phyloP scores from a whole-genome alignment of 1,284 basidiomycete species.

The Sphagnurus paluster region DNA sequence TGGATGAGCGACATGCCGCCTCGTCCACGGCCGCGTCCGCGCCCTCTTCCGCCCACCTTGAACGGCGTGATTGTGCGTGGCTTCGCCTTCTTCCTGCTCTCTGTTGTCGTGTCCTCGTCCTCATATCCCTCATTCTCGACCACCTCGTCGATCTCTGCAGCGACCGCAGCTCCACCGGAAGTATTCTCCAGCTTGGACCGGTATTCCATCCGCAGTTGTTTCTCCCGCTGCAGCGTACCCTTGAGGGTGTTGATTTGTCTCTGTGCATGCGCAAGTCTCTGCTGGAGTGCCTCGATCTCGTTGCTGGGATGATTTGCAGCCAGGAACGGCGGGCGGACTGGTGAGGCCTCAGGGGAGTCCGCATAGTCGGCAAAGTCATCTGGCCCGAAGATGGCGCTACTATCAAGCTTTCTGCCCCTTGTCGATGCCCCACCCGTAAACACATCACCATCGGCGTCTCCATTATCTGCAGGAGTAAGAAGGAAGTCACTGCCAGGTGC shows the following conservation, averaged over 20 bases:
- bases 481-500: constrained; percentile 47
- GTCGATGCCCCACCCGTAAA: constrained; percentile 67
- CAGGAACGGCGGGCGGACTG: constrained; percentile 68
- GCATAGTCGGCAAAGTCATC: constrained; percentile 38
- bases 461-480: constrained; percentile 52
- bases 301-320: constrained; percentile 73
- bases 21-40: constrained; percentile 50
- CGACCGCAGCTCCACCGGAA: constrained; percentile 33
- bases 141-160: constrained; percentile 43
- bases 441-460: constrained; percentile 57
- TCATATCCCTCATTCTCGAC: constrained; percentile 46
- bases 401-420: constrained; percentile 60
- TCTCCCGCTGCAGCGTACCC: constrained; percentile 75
- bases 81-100: constrained; percentile 31
- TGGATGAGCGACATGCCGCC: constrained; percentile 59
- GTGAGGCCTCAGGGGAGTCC: constrained; percentile 62
- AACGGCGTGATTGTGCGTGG: constrained; percentile 35
- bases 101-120: constrained; percentile 33
- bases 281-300: constrained; percentile 78
- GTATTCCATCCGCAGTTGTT: constrained; percentile 71
- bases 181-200: constrained; percentile 49
- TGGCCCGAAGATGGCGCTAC: constrained; percentile 43
- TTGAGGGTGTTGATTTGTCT: constrained; percentile 80
- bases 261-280: constrained; percentile 80
- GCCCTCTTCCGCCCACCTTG: constrained; percentile 38